A percentile compares a stretch with the other conserved stretches of the same genome.
These are phyloP conservation scores for Candida rishiriensis DNA, from an alignment of 805 yeast genomes.

Conservation along the genomic window DNA sequence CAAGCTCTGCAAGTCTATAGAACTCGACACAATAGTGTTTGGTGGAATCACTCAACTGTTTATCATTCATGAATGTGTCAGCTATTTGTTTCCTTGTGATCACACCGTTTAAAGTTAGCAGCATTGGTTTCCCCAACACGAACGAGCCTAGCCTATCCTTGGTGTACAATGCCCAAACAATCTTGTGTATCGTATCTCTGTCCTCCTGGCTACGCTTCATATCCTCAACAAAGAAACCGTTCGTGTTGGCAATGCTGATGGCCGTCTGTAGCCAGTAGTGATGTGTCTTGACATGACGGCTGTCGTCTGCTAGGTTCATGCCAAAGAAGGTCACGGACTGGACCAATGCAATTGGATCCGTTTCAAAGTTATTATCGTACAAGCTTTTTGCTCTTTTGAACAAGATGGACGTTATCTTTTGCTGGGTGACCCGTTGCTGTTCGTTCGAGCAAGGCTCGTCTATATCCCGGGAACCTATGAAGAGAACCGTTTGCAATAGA, in stretches of 20 bases:
- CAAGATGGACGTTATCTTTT: constrained; percentile 27
- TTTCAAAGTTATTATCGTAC: constrained; percentile 11
- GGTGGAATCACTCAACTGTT: constrained; percentile 1
- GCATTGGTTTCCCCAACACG: constrained; percentile 4
- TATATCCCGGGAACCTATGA: constrained; percentile 61
- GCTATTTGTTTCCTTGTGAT: not conserved
- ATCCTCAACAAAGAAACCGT: constrained; percentile 3
- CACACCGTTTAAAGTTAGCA: constrained; percentile 1
- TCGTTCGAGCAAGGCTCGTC: constrained; percentile 50
- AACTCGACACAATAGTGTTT: constrained; percentile 3
- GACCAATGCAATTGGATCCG: constrained; percentile 3
- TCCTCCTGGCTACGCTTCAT: not conserved
- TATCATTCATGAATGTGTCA: constrained; percentile 4
- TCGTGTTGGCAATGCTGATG: constrained; percentile 2
- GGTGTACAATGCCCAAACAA: constrained; percentile 6
- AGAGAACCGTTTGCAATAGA: constrained; percentile 56
- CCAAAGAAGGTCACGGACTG: constrained; percentile 5
- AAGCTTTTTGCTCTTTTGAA: constrained; percentile 30
- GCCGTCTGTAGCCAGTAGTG: constrained; percentile 11
- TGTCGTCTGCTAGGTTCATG: constrained; percentile 2
- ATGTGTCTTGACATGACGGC: constrained; percentile 4
- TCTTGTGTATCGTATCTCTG: constrained; percentile 2
- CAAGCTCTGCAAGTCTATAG: constrained; percentile 4
- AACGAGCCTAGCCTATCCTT: constrained; percentile 7
- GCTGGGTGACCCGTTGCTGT: constrained; percentile 34